phyloP scores from a whole-genome alignment of 2,329 filamentous ascomycete species.

The Emergomyces africanus region DNA sequence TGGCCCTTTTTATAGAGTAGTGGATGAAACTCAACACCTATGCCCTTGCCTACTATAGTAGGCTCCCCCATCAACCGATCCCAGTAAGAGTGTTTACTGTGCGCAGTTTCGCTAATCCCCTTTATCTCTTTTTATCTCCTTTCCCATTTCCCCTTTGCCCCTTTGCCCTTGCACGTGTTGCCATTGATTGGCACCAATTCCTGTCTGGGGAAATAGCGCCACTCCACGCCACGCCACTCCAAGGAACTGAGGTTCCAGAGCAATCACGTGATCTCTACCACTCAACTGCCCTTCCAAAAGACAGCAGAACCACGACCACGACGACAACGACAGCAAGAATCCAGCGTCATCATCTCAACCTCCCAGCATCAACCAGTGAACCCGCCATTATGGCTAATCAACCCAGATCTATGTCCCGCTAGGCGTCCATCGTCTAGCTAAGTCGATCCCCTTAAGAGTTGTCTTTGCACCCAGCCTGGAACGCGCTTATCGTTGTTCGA shows the following conservation, averaged over 20 bases:
- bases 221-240: no score
- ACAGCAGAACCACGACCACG: no score
- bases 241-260: not conserved
- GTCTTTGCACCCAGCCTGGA: constrained; percentile 35
- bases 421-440: constrained; percentile 34
- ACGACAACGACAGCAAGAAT: constrained; percentile 6
- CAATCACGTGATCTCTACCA: constrained; percentile 25
- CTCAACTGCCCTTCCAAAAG: constrained; percentile 5
- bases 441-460: constrained; percentile 27
- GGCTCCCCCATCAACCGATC: not conserved
- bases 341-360: constrained; percentile 7
- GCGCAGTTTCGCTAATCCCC: not conserved
- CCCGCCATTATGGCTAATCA: constrained; percentile 11
- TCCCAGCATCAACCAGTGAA: constrained; percentile 4
- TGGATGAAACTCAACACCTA: not conserved
- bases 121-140: not conserved
- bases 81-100: not conserved
- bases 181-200: not conserved
- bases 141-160: not conserved
- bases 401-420: constrained; percentile 23
- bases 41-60: not conserved
- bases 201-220: constrained; percentile 22
- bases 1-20: not conserved
- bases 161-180: not conserved
- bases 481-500: constrained; percentile 33